Evolutionary conservation across 768 basidiomycete genomes (phyloP).

Genomic region (Hypsizygus marmoreus): DNA sequence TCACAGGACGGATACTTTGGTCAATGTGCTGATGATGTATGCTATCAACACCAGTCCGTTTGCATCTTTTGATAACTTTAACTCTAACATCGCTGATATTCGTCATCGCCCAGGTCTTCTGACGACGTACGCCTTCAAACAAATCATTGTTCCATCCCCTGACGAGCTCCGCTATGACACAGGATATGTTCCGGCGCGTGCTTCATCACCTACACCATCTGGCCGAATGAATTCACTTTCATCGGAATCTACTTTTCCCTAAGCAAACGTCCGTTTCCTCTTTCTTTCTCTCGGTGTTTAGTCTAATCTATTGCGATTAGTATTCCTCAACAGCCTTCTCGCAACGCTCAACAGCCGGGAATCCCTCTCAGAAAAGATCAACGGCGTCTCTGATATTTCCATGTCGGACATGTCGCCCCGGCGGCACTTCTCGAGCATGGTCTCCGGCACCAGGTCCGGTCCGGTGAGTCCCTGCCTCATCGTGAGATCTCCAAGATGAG

Average conservation of each 20-base stretch:
- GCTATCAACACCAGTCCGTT: constrained; percentile 11
- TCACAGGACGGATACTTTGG: constrained; percentile 6
- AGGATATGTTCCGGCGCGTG: constrained; percentile 11
- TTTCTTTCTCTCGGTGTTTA: background rate
- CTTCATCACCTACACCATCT: constrained; percentile 16
- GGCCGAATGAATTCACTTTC: constrained; percentile 19
- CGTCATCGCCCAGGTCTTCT: constrained; percentile 7
- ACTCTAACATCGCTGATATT: too few species aligned
- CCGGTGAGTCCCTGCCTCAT: too few species aligned
- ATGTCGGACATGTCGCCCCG: background rate
- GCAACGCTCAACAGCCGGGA: constrained; percentile 18
- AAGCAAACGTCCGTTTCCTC: constrained; percentile 12
- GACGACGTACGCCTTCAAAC: constrained; percentile 8
- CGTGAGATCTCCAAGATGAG: too few species aligned
- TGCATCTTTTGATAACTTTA: background rate
- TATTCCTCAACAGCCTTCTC: constrained; percentile 20
- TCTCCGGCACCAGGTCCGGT: background rate
- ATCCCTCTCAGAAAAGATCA: constrained; percentile 5
- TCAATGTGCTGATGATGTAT: constrained; percentile 12
- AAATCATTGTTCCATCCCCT: background rate
- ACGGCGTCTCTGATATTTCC: constrained; percentile 7
- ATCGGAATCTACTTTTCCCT: constrained; percentile 19
- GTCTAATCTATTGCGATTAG: constrained; percentile 3
- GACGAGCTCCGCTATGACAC: background rate
- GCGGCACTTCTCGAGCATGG: background rate